Conservation (phyloP, 805 yeast species). For the Nakazawaea laoshanensis region DNA sequence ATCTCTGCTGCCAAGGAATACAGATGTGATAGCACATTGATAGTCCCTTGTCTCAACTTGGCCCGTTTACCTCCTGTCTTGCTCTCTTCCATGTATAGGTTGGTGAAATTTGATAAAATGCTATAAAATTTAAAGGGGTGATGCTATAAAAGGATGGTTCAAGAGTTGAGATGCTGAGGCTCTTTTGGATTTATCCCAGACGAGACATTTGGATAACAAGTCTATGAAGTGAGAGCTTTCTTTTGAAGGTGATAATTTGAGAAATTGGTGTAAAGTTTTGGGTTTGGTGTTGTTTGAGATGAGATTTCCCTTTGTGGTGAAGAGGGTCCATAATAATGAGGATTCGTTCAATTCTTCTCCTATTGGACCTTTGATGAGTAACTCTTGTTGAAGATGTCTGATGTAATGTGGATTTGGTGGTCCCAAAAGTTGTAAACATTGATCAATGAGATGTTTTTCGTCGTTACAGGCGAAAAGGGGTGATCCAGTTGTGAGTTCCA, state of each 20-base stretch:
- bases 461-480: slow-evolving; percentile 39
- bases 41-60: slow-evolving; percentile 8
- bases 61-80: too few relatives aligned
- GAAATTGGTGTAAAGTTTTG: slow-evolving; percentile 14
- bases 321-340: slow-evolving; percentile 28
- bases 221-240: slow-evolving; percentile 15
- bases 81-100: too few relatives aligned
- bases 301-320: slow-evolving; percentile 22
- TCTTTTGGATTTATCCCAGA: slow-evolving; percentile 28
- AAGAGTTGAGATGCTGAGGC: slow-evolving; percentile 19
- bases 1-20: slow-evolving; percentile 17
- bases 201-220: slow-evolving; percentile 21
- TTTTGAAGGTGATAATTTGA: slow-evolving; percentile 12
- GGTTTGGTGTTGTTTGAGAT: slow-evolving; percentile 9
- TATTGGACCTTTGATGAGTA: slow-evolving; percentile 27
- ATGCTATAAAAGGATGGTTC: slow-evolving; percentile 18
- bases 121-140: not conserved
- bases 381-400: slow-evolving; percentile 26
- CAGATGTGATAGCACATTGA: slow-evolving; percentile 15
- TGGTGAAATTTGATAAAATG: too few relatives aligned
- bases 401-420: slow-evolving; percentile 35
- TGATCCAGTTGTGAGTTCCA: slow-evolving; percentile 65
- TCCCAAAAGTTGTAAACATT: slow-evolving; percentile 36
- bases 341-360: slow-evolving; percentile 16
- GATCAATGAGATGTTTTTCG: slow-evolving; percentile 38